phyloP scores from a whole-genome alignment of 2,329 filamentous ascomycete species.

The Scedosporium boydii region DNA sequence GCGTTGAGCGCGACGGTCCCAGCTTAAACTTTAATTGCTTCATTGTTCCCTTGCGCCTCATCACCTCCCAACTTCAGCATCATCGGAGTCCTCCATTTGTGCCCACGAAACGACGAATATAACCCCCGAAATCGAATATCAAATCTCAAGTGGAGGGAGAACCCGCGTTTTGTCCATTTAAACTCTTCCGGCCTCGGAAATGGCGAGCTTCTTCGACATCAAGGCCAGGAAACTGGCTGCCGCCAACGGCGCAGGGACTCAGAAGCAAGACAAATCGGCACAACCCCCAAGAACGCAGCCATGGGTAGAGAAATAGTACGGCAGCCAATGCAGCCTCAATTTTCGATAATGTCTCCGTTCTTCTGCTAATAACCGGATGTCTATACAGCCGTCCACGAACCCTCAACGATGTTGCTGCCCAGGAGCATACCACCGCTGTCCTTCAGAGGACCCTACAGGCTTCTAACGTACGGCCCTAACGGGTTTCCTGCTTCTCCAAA shows the following conservation, averaged over 20 bases:
- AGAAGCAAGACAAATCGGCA: slow-evolving; percentile 54
- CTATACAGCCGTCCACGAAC: slow-evolving; percentile 73
- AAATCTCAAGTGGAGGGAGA: not conserved
- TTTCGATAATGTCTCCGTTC: not conserved
- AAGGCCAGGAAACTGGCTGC: slow-evolving; percentile 80
- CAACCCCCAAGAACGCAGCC: slow-evolving; percentile 64
- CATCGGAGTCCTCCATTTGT: too few relatives aligned
- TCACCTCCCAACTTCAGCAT: too few relatives aligned
- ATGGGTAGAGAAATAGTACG: slow-evolving; percentile 99
- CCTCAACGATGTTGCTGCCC: slow-evolving; percentile 87
- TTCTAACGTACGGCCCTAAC: slow-evolving; percentile 56
- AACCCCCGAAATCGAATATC: not conserved
- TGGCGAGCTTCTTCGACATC: slow-evolving; percentile 93
- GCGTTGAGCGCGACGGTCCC: too few relatives aligned
- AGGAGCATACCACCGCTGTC: slow-evolving; percentile 93
- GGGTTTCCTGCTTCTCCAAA: slow-evolving; percentile 2
- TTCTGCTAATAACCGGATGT: not conserved
- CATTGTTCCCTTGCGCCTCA: too few relatives aligned
- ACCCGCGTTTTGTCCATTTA: not conserved
- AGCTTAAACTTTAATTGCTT: too few relatives aligned
- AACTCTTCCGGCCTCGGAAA: slow-evolving; percentile 22
- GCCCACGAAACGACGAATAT: too few relatives aligned
- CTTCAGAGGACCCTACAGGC: slow-evolving; percentile 89
- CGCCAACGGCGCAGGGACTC: slow-evolving; percentile 44
- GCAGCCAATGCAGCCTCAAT: slow-evolving; percentile 17